Conservation (phyloP, 1,284 basidiomycete species). For the Cutaneotrichosporon sp. region DNA sequence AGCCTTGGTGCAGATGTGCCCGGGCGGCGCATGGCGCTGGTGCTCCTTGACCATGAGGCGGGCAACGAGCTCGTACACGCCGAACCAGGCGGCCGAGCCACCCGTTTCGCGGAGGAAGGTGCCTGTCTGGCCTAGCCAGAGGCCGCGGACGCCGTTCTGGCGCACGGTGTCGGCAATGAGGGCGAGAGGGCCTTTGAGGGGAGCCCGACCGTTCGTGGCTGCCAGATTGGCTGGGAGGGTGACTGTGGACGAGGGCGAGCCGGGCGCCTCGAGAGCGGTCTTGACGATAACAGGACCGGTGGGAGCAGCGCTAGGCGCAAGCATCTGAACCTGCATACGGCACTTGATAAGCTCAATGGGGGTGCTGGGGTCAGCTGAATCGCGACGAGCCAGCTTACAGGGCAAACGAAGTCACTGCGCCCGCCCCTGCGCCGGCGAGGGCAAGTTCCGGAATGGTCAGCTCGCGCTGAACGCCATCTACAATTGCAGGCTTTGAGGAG, state of each 20-base stretch:
- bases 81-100: conserved; percentile 81
- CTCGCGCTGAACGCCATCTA: conserved; percentile 46
- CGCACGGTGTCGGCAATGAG: conserved; percentile 64
- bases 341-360: conserved; percentile 90
- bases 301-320: conserved; percentile 35
- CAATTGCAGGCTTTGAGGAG: conserved; percentile 13
- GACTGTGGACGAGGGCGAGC: conserved; percentile 20
- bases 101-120: conserved; percentile 83
- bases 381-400: conserved; percentile 54
- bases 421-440: conserved; percentile 72
- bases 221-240: conserved; percentile 17
- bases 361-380: conserved; percentile 55
- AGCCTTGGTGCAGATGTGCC: conserved; percentile 44
- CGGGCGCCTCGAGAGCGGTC: conserved; percentile 25
- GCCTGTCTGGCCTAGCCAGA: conserved; percentile 84
- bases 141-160: conserved; percentile 63
- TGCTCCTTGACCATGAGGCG: conserved; percentile 55
- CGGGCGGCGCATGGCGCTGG: conserved; percentile 19
- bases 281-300: conserved; percentile 5
- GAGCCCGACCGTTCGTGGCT: conserved; percentile 7
- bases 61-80: conserved; percentile 71
- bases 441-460: conserved; percentile 63
- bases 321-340: conserved; percentile 92
- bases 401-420: conserved; percentile 74
- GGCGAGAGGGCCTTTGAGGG: conserved; percentile 61